These are phyloP conservation scores for Capsicum pubescens DNA, from an alignment of 257 asterid species.

Conservation along the genomic window DNA sequence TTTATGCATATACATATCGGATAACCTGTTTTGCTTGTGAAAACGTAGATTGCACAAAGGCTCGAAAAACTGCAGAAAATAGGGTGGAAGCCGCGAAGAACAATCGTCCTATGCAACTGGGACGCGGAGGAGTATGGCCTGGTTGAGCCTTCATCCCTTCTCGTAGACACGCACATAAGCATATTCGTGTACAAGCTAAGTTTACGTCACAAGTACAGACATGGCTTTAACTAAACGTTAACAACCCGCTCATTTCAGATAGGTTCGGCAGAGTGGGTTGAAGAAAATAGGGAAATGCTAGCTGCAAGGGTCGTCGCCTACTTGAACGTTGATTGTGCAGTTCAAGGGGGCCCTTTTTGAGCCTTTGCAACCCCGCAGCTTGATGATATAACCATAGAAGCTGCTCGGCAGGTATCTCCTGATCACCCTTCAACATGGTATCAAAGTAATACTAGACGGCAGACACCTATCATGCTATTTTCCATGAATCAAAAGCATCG, in stretches of 20 bases:
- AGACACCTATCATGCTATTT: background rate
- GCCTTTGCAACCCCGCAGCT: slow-evolving; percentile 90
- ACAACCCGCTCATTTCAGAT: slow-evolving; percentile 46
- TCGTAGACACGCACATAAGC: background rate
- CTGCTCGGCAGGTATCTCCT: slow-evolving; percentile 67
- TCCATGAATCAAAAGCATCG: background rate
- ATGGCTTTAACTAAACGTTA: background rate
- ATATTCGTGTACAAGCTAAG: background rate
- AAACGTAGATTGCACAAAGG: slow-evolving; percentile 67
- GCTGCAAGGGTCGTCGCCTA: slow-evolving; percentile 72
- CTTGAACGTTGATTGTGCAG: slow-evolving; percentile 83
- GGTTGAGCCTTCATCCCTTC: slow-evolving; percentile 49
- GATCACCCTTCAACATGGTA: no score
- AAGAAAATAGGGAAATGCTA: slow-evolving; percentile 83
- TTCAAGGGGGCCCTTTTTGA: slow-evolving; percentile 62
- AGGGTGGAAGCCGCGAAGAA: slow-evolving; percentile 77
- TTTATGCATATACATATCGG: slow-evolving; percentile 1
- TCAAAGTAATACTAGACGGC: background rate
- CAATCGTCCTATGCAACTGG: slow-evolving; percentile 85
- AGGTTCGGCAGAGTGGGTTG: slow-evolving; percentile 95
- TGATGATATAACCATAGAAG: slow-evolving; percentile 61
- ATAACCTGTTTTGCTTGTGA: slow-evolving; percentile 32
- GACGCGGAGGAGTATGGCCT: slow-evolving; percentile 94
- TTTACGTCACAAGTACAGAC: background rate
- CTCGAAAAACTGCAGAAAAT: slow-evolving; percentile 50